Evolutionary conservation across 257 asterid genomes (phyloP), one percentile per base, ranked within the genome.

Genomic region (Solanum ossicruentum): DNA sequence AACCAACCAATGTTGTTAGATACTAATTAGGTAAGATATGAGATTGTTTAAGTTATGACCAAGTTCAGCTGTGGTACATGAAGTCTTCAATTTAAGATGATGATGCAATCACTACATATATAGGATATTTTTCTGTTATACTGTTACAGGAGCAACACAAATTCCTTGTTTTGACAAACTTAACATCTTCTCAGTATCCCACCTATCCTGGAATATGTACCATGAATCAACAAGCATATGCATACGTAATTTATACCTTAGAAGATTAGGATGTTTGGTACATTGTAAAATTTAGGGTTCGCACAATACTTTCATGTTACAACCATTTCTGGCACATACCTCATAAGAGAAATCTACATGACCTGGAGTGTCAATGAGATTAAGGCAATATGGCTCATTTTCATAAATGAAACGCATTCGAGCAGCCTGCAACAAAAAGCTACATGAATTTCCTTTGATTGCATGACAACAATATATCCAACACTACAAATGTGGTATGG

Each of bases 261-360:
- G 23, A 75, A 21, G 43, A 75, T 75, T 26, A 49, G 61, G 81
- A 75, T 23, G 61, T 9, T 12, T 21, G 43, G 61, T 7, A 21
- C 49, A 75, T 13, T 23, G 43, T 75, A 75, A 49, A 73, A 47
- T 49, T 75, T 43, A 75, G 23, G 21, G 39, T 49, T 49, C 23
- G 21, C 60, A 75, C 61, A 75, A 75, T 13, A 75, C 45, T 23
- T 55, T 81, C 58, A 58, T 57, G 56, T 57, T 60, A 18, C 36
- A 28, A 82, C 10, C 51, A 0, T 21, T 6, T 51, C 54, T 81
- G 81, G 86, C 81, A 85, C 86, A 85, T 93, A 95, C 98, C 98
- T 97, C 99, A 87, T 97, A 97, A n/a, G 99, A 97, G 93, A 97
- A 97, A 90, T 97, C 99, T 79, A 97, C 99, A 83, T 97, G 99